Base-by-base conservation (phyloP, 352 stramenopile genomes). In the Phytophthora tubulina region DNA sequence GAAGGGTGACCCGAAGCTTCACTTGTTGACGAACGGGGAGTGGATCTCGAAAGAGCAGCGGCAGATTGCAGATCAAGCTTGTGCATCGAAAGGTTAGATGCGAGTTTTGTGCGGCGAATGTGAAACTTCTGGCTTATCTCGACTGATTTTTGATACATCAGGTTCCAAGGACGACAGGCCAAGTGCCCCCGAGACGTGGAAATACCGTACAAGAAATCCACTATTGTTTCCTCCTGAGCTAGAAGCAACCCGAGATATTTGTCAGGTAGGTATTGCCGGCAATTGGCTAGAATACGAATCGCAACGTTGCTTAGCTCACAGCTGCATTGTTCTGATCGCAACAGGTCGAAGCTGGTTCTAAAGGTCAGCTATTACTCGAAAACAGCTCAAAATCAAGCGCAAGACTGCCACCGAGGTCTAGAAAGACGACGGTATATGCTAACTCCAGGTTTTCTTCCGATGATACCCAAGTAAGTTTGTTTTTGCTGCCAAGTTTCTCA, bases 171-270 rank as follows among this genome's bases (percentile, higher is more conserved):
- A 96, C 41, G 68, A 82, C 2, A 88, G 89, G 41, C 84, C 88
- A 17, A 85, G 54, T 42, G 86, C 79, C 5, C 89, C 89, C 3
- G 82, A 95, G 1, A 91, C 85, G 3, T 96, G 89, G 89, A 83
- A 69, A 13, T 91, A 84, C 74, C 88, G 82, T 32, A 85, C 85
- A 15, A 86, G 84, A 13, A 96, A 96, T 46, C 81, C 85, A 13
- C 70, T 96, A 38, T 58, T 94, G 2, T 96, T 95, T 63, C 82
- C 82, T 39, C 89, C 89, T n/a, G 84, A 94, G 27, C 49, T 94
- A 8, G 60, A 80, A 67, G 70, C 70, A 46, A 90, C 73, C 6
- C 73, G 78, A 30, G 71, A 86, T 39, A 94, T 95, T 35, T 94
- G 82, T 55, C 72, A 80, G 61, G 89, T 95, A 61, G 1, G 66